Base-by-base conservation (phyloP, 805 yeast genomes). In the Wickerhamiella kazuoi region DNA sequence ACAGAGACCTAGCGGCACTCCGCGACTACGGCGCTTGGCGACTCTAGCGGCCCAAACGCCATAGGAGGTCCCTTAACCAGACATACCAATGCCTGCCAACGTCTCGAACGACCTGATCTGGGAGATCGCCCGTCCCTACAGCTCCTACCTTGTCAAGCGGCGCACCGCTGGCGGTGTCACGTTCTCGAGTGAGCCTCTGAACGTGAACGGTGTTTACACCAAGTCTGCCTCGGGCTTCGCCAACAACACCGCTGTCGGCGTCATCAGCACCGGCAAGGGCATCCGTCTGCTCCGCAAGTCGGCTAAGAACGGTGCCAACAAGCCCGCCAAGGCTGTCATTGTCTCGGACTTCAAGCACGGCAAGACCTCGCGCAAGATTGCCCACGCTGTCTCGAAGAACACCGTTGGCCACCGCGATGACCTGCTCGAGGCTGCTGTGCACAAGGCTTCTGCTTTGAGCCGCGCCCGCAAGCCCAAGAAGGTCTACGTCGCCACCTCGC, bases 111-210 rank as follows among this genome's bases (percentile, higher is more conserved):
- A 68, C 50, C 62, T 68, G 43, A 55, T 68, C 62, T 68, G 73
- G 73, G 68, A 64, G 50, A 52, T 68, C 40, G 60, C 69, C 60
- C 65, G 68, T 50, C 51, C 57, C 49, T 59, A 67, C 63, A 58
- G 65, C 41, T 51, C 65, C 45, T 68, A 48, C 64, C 59, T 68
- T 43, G 70, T 68, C 47, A 67, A 66, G 65, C 59, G 67, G 49
- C 45, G 61, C 46, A 47, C 51, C 41, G 52, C 54, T 37, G 64
- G 63, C 40, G 67, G 64, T 44, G 55, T 56, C 42, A 54, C 50
- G 44, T 59, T 65, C 55, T 67, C 72, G 48, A 52, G 60, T 41
- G 74, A 69, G 59, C 72, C 72, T 51, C 57, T 68, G 50, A 68
- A 67, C 64, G 57, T 60, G 47, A 53, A 63, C 41, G 67, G 64